A percentile compares a stretch with the other conserved stretches of the same genome.
Evolutionary conservation across 2,329 filamentous ascomycete species (phyloP).

Genomic region (Colletotrichum trifolii): DNA sequence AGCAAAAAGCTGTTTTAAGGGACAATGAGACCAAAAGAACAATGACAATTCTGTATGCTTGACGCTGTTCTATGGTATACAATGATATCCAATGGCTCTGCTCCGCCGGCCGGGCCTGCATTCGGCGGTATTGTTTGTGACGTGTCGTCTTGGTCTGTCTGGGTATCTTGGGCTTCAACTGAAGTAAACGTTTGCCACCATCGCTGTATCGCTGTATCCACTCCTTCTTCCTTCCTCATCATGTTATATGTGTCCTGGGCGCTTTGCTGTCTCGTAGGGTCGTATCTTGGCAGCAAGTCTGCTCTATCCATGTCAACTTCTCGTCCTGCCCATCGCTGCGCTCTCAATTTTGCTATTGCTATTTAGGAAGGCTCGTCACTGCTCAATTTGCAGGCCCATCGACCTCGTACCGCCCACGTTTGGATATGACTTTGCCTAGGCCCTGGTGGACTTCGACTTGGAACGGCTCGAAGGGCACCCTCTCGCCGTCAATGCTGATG

Average conservation of each 20-base stretch:
- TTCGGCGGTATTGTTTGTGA: conserved; percentile 1
- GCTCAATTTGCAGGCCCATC: conserved; percentile 66
- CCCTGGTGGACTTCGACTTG: conserved; percentile 89
- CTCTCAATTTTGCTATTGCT: conserved; percentile 37
- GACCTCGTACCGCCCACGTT: conserved; percentile 77
- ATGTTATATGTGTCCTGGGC: no score
- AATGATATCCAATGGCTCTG: conserved; percentile 32
- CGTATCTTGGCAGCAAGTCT: no score
- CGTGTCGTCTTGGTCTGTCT: conserved; percentile 31
- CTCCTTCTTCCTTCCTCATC: no score
- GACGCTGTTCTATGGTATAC: conserved; percentile 31
- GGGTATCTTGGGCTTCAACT: conserved; percentile 34
- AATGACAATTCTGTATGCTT: conserved; percentile 21
- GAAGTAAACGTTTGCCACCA: no score
- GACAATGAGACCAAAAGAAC: neutral
- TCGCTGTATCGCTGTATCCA: neutral
- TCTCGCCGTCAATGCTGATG: conserved; percentile 95
- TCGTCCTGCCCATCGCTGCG: neutral
- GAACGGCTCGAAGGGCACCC: conserved; percentile 86
- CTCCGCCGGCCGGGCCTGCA: conserved; percentile 11
- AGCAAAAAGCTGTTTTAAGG: conserved; percentile 9
- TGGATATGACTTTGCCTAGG: conserved; percentile 86
- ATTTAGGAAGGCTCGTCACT: conserved; percentile 46
- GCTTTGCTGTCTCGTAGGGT: no score
- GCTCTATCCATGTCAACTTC: no score